Conservation (phyloP, 257 asterid genomes). For the Rubia yunnanensis region DNA sequence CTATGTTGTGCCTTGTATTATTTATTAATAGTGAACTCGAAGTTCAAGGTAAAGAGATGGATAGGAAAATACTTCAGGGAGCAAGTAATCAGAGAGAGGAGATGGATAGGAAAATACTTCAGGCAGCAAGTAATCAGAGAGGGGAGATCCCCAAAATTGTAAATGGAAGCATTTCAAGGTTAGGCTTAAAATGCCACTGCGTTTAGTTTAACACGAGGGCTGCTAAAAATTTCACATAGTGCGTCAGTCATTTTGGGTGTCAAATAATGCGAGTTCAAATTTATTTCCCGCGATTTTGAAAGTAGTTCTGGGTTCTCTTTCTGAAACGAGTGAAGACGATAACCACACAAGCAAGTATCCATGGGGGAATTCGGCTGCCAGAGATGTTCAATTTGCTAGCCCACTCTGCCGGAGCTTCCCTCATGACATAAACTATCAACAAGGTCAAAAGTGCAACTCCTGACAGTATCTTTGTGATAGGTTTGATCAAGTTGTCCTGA, state of each 20-base stretch:
- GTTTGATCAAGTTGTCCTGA: conserved; percentile 68
- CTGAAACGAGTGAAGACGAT: conserved; percentile 75
- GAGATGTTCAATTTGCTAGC: conserved; percentile 45
- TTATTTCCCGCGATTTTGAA: conserved; percentile 33
- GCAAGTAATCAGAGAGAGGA: background rate
- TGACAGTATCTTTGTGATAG: conserved; percentile 58
- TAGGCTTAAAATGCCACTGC: background rate
- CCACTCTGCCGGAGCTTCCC: conserved; percentile 73
- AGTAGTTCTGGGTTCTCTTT: conserved; percentile 60
- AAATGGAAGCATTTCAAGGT: background rate
- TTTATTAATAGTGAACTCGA: background rate
- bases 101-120: no score
- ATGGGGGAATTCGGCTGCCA: conserved; percentile 47
- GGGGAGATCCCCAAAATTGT: conserved; percentile 5
- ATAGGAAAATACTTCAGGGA: no score
- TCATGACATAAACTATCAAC: conserved; percentile 39
- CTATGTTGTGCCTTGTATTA: background rate
- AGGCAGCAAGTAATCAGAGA: no score
- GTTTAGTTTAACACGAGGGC: background rate
- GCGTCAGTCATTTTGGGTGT: background rate
- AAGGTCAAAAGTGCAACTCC: conserved; percentile 45
- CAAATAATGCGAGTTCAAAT: background rate
- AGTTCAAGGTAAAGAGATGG: background rate
- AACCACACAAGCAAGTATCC: conserved; percentile 81
- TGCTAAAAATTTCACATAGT: background rate